Evolutionary conservation across 176 grass and related monocot genomes (phyloP), one percentile per base, ranked within the genome.

Genomic region (sorghum (Sorghum bicolor)): DNA sequence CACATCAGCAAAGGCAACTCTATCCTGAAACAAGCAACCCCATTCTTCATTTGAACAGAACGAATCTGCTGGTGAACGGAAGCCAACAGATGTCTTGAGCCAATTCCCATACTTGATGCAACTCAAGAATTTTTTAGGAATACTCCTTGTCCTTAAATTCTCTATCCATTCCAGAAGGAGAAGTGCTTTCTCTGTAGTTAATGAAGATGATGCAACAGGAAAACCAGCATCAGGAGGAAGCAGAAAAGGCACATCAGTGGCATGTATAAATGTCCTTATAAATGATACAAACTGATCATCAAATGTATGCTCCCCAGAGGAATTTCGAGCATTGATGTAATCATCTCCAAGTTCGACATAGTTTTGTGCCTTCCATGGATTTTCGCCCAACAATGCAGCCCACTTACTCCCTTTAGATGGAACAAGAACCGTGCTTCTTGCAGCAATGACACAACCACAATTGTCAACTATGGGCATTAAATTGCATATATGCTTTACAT

Each of bases 41-140:
- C 76, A 82, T 73, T 41, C 34, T 28, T 4, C 74, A 47, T 80
- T 78, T 26, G 29, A 76, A 5, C 86, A 12, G 40, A 90, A 90
- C 1, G 79, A 86, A 31, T 90, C 70, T 70, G 41, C 48, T 69
- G 88, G 88, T 38, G 61, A 31, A 5, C 20, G 2, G 53, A 74
- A 90, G 10, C 80, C 74, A 29, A 37, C 68, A 48, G 70, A 74
- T 30, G 83, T 74, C 52, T 87, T 90, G 26, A 90, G 60, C 84
- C 89, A 90, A 28, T 67, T 86, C 22, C 83, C 88, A 67, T 17
- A 22, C 26, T n/a, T 70, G 75, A 90, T 36, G 78, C 80, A 87
- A 52, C 33, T 79, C 26, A 57, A 11, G 15, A 87, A 90, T 43
- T 38, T 86, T 14, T 13, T 14, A 34, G 79, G 84, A 5, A 76